phyloP scores from a whole-genome alignment of 352 stramenopile species.

The Globisporangium yorkense region DNA sequence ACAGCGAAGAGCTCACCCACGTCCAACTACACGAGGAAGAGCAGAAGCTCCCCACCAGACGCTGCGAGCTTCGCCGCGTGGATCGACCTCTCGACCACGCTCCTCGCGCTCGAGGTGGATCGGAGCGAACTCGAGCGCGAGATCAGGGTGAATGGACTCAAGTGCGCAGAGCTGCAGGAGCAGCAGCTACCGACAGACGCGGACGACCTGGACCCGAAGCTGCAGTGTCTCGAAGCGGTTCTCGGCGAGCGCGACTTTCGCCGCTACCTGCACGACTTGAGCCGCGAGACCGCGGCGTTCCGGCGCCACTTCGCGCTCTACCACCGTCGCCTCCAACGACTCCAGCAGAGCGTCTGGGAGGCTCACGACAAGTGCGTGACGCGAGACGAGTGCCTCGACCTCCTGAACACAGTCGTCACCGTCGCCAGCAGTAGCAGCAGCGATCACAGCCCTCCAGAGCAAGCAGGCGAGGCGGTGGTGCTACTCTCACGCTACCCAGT shows the following conservation, averaged over 20 bases:
- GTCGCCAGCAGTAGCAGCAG: not conserved
- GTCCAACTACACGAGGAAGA: slow-evolving; percentile 1
- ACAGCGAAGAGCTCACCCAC: slow-evolving; percentile 6
- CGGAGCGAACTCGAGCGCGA: slow-evolving; percentile 16
- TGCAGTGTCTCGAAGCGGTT: slow-evolving; percentile 50
- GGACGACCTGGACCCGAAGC: slow-evolving; percentile 26
- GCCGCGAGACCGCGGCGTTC: slow-evolving; percentile 27
- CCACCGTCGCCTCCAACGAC: slow-evolving; percentile 9
- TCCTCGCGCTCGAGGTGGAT: slow-evolving; percentile 10
- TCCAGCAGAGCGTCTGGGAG: slow-evolving; percentile 20
- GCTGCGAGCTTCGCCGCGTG: slow-evolving; percentile 17
- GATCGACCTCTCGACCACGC: slow-evolving; percentile 17
- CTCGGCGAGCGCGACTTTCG: slow-evolving; percentile 33
- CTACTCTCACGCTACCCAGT: slow-evolving; percentile 38
- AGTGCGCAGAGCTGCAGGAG: slow-evolving; percentile 10
- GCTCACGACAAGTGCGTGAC: slow-evolving; percentile 3
- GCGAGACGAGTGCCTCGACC: slow-evolving; percentile 8
- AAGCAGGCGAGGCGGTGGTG: slow-evolving; percentile 1
- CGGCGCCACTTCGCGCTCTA: slow-evolving; percentile 32
- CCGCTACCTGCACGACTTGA: slow-evolving; percentile 38
- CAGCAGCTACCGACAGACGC: slow-evolving; percentile 9
- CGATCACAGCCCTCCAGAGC: no score
- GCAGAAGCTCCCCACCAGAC: not conserved
- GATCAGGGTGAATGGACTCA: slow-evolving; percentile 15
- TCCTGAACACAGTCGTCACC: slow-evolving; percentile 9